Evolutionary conservation across 2,329 filamentous ascomycete genomes (phyloP), one percentile per base, ranked within the genome.

Genomic region (Curvularia sp.): DNA sequence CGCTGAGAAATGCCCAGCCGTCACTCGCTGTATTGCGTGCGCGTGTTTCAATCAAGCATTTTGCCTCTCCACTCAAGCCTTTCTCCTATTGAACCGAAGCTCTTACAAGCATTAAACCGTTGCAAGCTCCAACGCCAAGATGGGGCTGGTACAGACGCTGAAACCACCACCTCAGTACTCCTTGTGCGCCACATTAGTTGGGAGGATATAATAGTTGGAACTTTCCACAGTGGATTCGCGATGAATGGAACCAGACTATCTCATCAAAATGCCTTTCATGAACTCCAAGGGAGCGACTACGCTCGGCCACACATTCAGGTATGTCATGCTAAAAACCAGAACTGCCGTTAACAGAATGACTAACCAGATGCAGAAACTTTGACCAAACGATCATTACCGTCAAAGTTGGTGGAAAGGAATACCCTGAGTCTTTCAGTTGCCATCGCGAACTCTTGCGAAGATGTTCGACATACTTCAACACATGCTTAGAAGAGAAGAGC

Each of bases 191-290:
- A 54, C 24, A 13, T 5, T 26, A 26, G 22, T 28, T 28, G 15
- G 35, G 41, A 6, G 42, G 53, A 60, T 62, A 65, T 61, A 61
- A 60, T 49, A 38, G 33, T 28, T 26, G 30, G 39, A 31, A 44
- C 4, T 38, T 35, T 42, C 58, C 58, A 28, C 46, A 50, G 57
- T 42, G 53, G 49, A 47, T 57, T 26, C 44, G 59, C 55, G 56
- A 61, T 68, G 61, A 63, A 75, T 71, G 70, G 70, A 71, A 69
- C 66, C 71, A 50, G 71, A 75, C 51, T 71, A 69, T 48, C 61
- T 76, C 47, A 63, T 75, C 60, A 76, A 76, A 66, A 76, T 76
- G 73, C 73, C 73, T 43, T 76, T 74, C 62, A 74, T 73, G 56
- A 42, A 58, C 56, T 47, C 52, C 9, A 75, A 70, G 55, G 65